phyloP scores from a whole-genome alignment of 2,329 filamentous ascomycete genomes.

The Fusarium miscanthi region DNA sequence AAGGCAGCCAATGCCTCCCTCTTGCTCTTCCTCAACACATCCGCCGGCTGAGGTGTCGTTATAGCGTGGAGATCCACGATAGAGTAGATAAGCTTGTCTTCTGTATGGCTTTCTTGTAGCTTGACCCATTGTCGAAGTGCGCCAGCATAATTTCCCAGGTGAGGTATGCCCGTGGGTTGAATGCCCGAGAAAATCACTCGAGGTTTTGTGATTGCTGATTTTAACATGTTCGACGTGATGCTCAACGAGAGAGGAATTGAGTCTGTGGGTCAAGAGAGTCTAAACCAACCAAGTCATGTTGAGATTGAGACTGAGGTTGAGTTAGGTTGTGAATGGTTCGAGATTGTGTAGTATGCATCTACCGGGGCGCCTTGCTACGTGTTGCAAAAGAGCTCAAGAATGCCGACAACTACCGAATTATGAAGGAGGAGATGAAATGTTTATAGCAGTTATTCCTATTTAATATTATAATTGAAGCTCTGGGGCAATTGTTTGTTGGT shows the following conservation, averaged over 20 bases:
- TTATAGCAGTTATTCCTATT: rapidly evolving
- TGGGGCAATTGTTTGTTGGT: not conserved
- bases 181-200: conserved; percentile 91
- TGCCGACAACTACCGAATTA: not conserved
- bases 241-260: not conserved
- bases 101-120: conserved; percentile 71
- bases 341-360: conserved; percentile 42
- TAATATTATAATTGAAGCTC: not conserved
- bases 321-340: conserved; percentile 3
- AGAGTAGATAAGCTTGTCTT: conserved; percentile 79
- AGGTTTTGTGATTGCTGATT: conserved; percentile 16
- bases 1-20: conserved; percentile 82
- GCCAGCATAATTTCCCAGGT: conserved; percentile 95
- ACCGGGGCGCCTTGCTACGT: conserved; percentile 29
- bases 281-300: not conserved
- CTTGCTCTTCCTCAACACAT: conserved; percentile 70
- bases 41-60: conserved; percentile 77
- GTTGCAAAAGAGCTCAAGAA: not conserved
- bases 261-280: not conserved
- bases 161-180: conserved; percentile 93
- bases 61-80: conserved; percentile 96
- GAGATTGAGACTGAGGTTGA: conserved; percentile 6
- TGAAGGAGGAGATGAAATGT: not conserved
- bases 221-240: conserved; percentile 8
- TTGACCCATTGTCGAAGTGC: conserved; percentile 88